Base-by-base conservation (phyloP, 2,329 filamentous ascomycete species). In the Fusarium torulosum region DNA sequence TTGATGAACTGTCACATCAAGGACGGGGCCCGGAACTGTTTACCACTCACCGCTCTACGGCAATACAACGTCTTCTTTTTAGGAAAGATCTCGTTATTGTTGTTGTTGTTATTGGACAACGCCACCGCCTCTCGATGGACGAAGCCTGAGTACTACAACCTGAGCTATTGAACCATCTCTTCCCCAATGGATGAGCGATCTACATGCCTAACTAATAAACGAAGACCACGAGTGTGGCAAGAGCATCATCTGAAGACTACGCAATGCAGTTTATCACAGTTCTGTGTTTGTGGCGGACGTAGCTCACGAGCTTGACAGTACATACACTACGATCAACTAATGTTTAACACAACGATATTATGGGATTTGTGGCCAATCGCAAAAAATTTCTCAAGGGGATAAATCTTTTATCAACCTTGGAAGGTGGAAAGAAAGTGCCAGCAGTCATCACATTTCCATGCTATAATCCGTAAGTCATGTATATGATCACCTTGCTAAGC, bases 11-110 rank as follows among this genome's bases (percentile, higher is more conserved):
- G 45, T 58, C 45, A 44, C 46, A 63, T 63, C 27, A 35, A 57
- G 35, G 60, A 44, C 60, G 60, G 60, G 58, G 51, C 45, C 45
- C 60, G 52, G 53, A 59, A 63, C 25, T 21, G 23, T 43, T 63
- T 63, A 46, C 59, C 60, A 63, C 31, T 64, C 59, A 52, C 51
- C 59, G 53, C 59, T 51, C 46, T 52, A 45, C 42, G 60, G 60
- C 59, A 58, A 63, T 63, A 59, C 60, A 46, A 63, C 59, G 20
- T 51, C 25, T 63, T 44, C 15, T 37, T 64, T 55, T 42, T 23
- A 31, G 27, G 31, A 11, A 31, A 27, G 21, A n/a, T 46, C 23
- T 45, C 35, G 46, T 35, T 46, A 33, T 43, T 51, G 44, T 37
- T 52, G 20, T 45, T 29, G 46, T 35, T 46, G 38, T 43, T 51